Conservation (phyloP, 1,284 basidiomycete genomes). For the Cerrena zonata region DNA sequence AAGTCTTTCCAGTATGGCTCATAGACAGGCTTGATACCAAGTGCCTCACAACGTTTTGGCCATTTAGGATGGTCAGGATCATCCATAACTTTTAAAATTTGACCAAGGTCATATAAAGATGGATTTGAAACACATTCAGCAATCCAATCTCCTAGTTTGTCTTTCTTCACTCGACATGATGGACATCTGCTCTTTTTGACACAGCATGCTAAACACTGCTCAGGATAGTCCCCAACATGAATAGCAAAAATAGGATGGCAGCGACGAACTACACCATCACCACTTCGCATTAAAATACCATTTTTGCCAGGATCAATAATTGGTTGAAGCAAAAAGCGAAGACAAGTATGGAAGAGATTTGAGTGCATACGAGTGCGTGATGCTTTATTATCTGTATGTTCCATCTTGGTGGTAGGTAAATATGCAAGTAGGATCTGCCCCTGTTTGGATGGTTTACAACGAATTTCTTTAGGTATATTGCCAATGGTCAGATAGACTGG, state of each 20-base stretch:
- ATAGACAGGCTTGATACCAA: slow-evolving; percentile 13
- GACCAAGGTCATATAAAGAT: slow-evolving; percentile 6
- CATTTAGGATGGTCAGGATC: slow-evolving; percentile 3
- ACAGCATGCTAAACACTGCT: slow-evolving; percentile 23
- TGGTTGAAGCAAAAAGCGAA: slow-evolving; percentile 16
- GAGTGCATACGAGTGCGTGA: slow-evolving; percentile 13
- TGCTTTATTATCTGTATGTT: slow-evolving; percentile 23
- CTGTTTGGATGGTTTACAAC: slow-evolving; percentile 29
- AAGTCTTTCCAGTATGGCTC: slow-evolving; percentile 36
- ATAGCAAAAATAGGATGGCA: slow-evolving; percentile 24
- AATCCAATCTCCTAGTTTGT: slow-evolving; percentile 9
- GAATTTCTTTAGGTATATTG: slow-evolving; percentile 38
- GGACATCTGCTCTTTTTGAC: slow-evolving; percentile 18
- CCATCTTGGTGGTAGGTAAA: slow-evolving; percentile 30
- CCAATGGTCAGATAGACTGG: slow-evolving; percentile 40
- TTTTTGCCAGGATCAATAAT: slow-evolving; percentile 10
- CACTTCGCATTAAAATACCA: slow-evolving; percentile 19
- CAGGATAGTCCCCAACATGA: slow-evolving; percentile 24
- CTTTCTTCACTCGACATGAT: slow-evolving; percentile 8
- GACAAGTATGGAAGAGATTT: slow-evolving; percentile 21
- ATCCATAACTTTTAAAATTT: slow-evolving; percentile 9
- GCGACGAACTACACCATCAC: slow-evolving; percentile 20
- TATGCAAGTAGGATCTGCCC: slow-evolving; percentile 36
- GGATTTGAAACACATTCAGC: too few relatives aligned
- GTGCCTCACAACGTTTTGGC: slow-evolving; percentile 6